Conservation (phyloP, 495 filamentous ascomycete genomes). For the Neurospora discreta region DNA sequence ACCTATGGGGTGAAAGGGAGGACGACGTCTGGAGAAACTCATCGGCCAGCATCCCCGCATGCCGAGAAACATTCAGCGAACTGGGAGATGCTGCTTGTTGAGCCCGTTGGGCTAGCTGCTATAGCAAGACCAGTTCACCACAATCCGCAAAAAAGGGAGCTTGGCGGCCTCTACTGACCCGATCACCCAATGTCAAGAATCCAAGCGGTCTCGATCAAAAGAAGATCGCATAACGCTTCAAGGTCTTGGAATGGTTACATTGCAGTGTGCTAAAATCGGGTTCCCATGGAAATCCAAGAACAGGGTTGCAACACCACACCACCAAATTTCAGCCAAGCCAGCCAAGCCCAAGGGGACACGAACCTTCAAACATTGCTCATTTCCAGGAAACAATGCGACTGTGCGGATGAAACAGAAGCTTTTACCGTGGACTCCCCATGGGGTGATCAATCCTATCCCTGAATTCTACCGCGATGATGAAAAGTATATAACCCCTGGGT, state of each 20-base stretch:
- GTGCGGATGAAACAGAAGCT: neutral
- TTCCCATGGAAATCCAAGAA: neutral
- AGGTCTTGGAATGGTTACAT: neutral
- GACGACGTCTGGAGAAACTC: neutral
- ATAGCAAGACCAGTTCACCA: neutral
- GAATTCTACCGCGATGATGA: neutral
- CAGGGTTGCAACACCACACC: neutral
- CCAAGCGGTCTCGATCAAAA: neutral
- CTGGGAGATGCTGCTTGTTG: neutral
- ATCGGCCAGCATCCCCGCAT: neutral
- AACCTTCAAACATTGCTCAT: neutral
- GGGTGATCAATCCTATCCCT: neutral
- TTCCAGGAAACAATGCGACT: neutral
- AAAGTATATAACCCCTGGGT: slow-evolving; percentile 2
- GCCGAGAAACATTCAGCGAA: neutral
- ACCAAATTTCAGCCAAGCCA: neutral
- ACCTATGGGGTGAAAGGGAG: neutral
- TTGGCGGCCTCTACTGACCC: neutral
- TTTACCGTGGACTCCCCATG: neutral
- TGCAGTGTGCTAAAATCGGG: neutral
- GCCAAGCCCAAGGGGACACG: neutral
- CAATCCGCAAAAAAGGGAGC: neutral
- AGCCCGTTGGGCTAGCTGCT: neutral
- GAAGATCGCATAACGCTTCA: neutral
- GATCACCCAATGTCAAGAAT: neutral